A percentile compares a stretch with the other conserved stretches of the same genome.
These are phyloP conservation scores for Pichia exigua DNA, from an alignment of 805 yeast species.

Conservation along the genomic window DNA sequence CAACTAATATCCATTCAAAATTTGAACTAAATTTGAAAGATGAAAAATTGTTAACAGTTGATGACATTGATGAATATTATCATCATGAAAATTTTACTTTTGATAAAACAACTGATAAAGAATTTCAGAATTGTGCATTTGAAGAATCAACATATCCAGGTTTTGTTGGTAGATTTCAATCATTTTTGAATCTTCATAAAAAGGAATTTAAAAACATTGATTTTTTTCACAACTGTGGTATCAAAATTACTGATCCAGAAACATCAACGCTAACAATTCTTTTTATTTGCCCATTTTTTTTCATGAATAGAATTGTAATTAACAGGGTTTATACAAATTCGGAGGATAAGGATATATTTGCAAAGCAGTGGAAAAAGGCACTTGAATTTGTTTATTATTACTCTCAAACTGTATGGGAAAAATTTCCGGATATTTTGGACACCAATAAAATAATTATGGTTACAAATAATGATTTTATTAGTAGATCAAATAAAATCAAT, in stretches of 20 bases:
- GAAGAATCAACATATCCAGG: conserved; percentile 1
- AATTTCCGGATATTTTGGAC: neutral
- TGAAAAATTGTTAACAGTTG: neutral
- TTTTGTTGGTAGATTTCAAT: neutral
- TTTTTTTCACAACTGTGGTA: conserved; percentile 1
- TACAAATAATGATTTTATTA: conserved; percentile 2
- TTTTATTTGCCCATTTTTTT: conserved; percentile 4
- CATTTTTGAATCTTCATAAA: neutral
- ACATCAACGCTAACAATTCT: neutral
- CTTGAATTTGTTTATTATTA: conserved; percentile 2
- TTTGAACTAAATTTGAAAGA: neutral
- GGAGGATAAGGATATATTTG: neutral
- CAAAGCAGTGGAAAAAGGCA: conserved; percentile 1
- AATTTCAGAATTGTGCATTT: neutral
- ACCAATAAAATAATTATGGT: conserved; percentile 1
- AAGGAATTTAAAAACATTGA: neutral
- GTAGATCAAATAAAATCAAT: neutral
- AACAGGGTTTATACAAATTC: conserved; percentile 5
- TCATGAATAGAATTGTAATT: neutral
- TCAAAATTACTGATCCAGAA: neutral
- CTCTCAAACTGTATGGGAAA: conserved; percentile 1
- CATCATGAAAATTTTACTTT: neutral
- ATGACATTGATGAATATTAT: conserved; percentile 2
- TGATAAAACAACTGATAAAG: neutral
- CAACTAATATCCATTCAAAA: neutral